phyloP scores from a whole-genome alignment of 495 filamentous ascomycete species.

The Pseudevernia furfuracea region DNA sequence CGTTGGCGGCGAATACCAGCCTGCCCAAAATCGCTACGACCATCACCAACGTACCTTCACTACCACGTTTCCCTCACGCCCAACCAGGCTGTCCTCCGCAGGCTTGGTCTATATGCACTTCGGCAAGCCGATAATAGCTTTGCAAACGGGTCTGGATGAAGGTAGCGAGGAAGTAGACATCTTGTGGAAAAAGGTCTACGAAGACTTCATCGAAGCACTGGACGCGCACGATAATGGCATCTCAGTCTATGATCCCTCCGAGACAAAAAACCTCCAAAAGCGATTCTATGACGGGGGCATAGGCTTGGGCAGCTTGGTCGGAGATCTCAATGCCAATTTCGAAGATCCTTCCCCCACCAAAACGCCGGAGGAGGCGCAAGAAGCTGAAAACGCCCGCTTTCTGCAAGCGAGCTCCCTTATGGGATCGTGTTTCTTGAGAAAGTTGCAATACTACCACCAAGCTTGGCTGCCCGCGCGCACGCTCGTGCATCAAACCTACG shows the following conservation, averaged over 20 bases:
- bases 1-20: conserved; percentile 84
- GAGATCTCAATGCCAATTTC: conserved; percentile 66
- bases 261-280: conserved; percentile 61
- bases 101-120: conserved; percentile 96
- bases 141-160: conserved; percentile 52
- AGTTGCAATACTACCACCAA: conserved; percentile 59
- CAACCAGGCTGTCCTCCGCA: conserved; percentile 85
- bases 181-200: conserved; percentile 83
- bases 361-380: conserved; percentile 39
- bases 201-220: conserved; percentile 87
- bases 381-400: conserved; percentile 74
- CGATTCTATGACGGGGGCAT: conserved; percentile 75
- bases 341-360: conserved; percentile 10
- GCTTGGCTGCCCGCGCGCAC: conserved; percentile 85
- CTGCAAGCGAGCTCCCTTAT: conserved; percentile 66
- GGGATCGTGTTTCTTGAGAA: conserved; percentile 73
- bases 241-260: conserved; percentile 61
- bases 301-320: conserved; percentile 73
- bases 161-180: conserved; percentile 60
- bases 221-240: conserved; percentile 98
- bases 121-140: conserved; percentile 70
- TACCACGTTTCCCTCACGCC: conserved; percentile 66
- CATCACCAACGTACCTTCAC: conserved; percentile 92
- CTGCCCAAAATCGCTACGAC: conserved; percentile 71
- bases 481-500: conserved; percentile 65